phyloP scores from a whole-genome alignment of 176 grass and related monocot genomes.

The Triticum timopheevii region DNA sequence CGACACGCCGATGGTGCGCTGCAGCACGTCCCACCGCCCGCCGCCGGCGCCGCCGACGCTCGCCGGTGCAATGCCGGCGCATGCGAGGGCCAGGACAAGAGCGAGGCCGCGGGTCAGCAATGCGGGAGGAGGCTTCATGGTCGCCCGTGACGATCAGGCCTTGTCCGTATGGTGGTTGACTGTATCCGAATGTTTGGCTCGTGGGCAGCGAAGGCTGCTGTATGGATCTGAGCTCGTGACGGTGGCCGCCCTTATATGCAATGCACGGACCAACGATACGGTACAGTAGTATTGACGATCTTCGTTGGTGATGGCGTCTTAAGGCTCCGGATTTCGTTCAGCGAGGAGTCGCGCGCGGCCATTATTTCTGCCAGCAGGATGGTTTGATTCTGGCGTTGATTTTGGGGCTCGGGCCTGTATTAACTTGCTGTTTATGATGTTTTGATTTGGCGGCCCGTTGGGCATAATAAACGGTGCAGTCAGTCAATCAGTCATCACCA shows the following conservation, averaged over 20 bases:
- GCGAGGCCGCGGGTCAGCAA: neutral
- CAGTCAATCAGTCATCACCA: neutral
- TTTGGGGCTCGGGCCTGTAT: neutral
- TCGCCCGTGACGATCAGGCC: neutral
- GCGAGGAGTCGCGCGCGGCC: neutral
- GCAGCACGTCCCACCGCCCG: conserved; percentile 69
- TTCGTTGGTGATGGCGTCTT: neutral
- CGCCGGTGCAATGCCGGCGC: neutral
- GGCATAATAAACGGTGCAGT: neutral
- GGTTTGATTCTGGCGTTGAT: conserved; percentile 4
- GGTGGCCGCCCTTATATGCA: neutral
- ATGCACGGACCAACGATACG: neutral
- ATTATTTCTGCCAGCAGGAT: conserved; percentile 8
- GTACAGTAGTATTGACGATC: no score
- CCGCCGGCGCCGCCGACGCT: conserved; percentile 35
- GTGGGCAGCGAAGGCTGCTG: neutral
- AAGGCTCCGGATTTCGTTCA: neutral
- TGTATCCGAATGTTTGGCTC: conserved; percentile 6
- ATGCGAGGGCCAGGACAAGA: conserved; percentile 2
- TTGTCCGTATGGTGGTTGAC: neutral
- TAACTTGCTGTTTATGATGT: neutral
- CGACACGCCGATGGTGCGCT: conserved; percentile 71
- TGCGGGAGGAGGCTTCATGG: conserved; percentile 19
- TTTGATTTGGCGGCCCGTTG: neutral
- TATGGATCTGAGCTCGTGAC: neutral